Evolutionary conservation across 2,329 filamentous ascomycete species (phyloP).

Genomic region (Ceratocystis smalleyi): DNA sequence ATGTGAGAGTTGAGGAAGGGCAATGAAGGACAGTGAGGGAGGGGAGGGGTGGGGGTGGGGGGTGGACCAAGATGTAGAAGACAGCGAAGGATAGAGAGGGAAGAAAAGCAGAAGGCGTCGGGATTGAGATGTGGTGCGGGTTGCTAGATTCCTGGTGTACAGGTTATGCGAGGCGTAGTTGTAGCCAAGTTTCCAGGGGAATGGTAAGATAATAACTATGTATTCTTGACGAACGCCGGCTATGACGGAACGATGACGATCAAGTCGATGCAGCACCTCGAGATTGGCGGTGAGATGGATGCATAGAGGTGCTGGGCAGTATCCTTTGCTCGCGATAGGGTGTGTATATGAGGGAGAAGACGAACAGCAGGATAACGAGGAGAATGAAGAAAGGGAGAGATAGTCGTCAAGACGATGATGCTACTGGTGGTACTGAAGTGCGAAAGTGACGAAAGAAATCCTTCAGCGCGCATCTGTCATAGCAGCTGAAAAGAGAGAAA

Average conservation of each 20-base stretch:
- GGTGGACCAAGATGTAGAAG: not conserved
- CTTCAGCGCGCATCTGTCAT: not conserved
- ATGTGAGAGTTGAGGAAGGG: not conserved
- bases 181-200: not conserved
- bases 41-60: not conserved
- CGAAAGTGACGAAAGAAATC: conserved; percentile 2
- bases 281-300: not conserved
- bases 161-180: not conserved
- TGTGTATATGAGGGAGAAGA: not conserved
- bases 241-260: conserved; percentile 2
- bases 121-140: not conserved
- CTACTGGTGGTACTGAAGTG: conserved; percentile 6
- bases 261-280: conserved; percentile 1
- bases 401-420: conserved; percentile 1
- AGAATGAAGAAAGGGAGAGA: not conserved
- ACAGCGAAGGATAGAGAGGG: not conserved
- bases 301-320: not conserved
- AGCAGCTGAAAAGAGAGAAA: not conserved
- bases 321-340: not conserved
- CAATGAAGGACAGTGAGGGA: not conserved
- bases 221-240: not conserved
- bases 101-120: not conserved
- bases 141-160: not conserved
- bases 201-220: not conserved
- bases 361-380: not conserved